phyloP scores from a whole-genome alignment of 1,139 yeast genomes.

The Kazachstania sp. region DNA sequence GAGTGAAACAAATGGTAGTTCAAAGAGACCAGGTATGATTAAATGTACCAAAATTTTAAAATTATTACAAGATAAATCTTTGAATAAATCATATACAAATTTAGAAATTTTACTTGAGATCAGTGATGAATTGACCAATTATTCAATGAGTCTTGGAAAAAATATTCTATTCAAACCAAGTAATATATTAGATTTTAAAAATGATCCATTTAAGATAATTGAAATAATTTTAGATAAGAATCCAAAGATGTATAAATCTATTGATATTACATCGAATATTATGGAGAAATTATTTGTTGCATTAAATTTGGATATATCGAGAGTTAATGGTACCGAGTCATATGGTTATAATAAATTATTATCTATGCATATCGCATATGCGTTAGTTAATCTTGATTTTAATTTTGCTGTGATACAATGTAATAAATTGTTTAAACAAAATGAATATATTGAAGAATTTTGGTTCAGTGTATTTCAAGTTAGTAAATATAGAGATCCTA shows the following conservation, averaged over 20 bases:
- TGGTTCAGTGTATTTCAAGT: conserved; percentile 62
- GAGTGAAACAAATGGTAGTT: conserved; percentile 43
- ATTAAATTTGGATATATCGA: conserved; percentile 15
- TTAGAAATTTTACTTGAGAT: conserved; percentile 35
- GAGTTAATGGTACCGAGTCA: conserved; percentile 2
- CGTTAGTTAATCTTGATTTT: conserved; percentile 48
- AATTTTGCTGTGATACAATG: conserved; percentile 40
- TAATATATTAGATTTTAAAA: conserved; percentile 29
- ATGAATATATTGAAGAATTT: conserved; percentile 13
- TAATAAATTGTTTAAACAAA: conserved; percentile 34
- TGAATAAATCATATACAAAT: conserved; percentile 12
- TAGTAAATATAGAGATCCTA: conserved; percentile 37
- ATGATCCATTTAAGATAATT: conserved; percentile 31
- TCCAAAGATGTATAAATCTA: conserved; percentile 44
- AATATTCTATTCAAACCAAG: conserved; percentile 36
- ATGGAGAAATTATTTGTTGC: conserved; percentile 36
- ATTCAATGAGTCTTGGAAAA: conserved; percentile 33
- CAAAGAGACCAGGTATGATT: conserved; percentile 39
- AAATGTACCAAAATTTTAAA: conserved; percentile 37
- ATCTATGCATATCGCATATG: conserved; percentile 49
- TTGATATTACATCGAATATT: conserved; percentile 36
- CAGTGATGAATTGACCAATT: conserved; percentile 30
- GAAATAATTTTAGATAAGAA: conserved; percentile 48
- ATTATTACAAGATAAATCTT: conserved; percentile 32
- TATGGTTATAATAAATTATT: conserved; percentile 30